A percentile compares a stretch with the other conserved stretches of the same genome.
phyloP scores from a whole-genome alignment of 768 basidiomycete genomes.

The Amyloporia xantha region DNA sequence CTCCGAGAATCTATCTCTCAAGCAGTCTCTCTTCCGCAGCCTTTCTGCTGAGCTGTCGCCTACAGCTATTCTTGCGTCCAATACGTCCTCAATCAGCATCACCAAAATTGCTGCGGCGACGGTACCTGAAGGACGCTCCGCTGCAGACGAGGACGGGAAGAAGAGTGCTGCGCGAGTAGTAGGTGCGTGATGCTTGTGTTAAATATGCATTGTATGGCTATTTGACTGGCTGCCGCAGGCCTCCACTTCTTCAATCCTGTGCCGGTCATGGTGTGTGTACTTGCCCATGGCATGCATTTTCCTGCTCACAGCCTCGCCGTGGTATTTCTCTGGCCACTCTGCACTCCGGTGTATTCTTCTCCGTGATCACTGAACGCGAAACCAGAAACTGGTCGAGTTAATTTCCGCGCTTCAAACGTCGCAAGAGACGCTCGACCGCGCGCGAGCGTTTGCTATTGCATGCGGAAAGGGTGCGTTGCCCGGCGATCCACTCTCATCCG shows the following conservation, averaged over 20 bases:
- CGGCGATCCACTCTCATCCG: no score
- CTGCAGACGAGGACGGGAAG: slow-evolving; percentile 59
- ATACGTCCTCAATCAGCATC: slow-evolving; percentile 92
- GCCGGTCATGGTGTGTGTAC: slow-evolving; percentile 78
- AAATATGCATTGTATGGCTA: background rate
- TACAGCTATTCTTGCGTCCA: slow-evolving; percentile 78
- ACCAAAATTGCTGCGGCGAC: slow-evolving; percentile 88
- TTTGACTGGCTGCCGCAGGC: slow-evolving; percentile 45
- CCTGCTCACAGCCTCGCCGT: no score
- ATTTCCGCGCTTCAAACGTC: slow-evolving; percentile 92
- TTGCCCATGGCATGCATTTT: no score
- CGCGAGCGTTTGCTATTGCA: slow-evolving; percentile 75
- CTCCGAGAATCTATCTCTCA: slow-evolving; percentile 75
- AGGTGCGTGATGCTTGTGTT: slow-evolving; percentile 39
- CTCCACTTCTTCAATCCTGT: slow-evolving; percentile 97
- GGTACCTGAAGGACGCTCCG: slow-evolving; percentile 47
- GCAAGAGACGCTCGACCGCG: slow-evolving; percentile 62
- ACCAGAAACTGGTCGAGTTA: slow-evolving; percentile 84
- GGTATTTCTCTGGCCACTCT: no score
- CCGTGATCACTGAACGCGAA: background rate
- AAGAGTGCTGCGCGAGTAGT: slow-evolving; percentile 70
- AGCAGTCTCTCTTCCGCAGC: slow-evolving; percentile 66
- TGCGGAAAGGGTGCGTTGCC: slow-evolving; percentile 76
- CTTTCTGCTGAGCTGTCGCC: slow-evolving; percentile 65
- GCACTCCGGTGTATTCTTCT: no score